phyloP scores from a whole-genome alignment of 805 yeast species.

The Candida ipomoeae region DNA sequence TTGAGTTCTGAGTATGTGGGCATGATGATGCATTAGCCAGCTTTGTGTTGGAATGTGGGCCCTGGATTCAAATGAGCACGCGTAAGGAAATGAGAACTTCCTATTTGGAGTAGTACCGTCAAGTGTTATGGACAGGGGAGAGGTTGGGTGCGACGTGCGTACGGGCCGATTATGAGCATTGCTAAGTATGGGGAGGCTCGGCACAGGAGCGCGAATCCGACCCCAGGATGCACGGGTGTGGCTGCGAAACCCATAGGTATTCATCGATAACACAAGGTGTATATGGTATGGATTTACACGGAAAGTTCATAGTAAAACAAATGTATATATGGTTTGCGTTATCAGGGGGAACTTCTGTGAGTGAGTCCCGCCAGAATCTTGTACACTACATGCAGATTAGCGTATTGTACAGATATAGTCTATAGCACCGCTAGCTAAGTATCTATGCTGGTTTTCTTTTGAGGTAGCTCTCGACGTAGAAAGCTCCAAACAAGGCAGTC shows the following conservation, averaged over 20 bases:
- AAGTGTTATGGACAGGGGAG: neutral
- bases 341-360: neutral
- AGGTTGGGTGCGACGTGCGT: neutral
- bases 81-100: neutral
- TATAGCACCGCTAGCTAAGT: neutral
- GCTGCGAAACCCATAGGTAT: neutral
- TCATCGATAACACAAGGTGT: too few relatives aligned
- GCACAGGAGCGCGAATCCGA: neutral
- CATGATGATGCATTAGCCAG: slow-evolving; percentile 1
- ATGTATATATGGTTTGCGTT: neutral
- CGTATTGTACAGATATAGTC: neutral
- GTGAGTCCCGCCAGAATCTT: neutral
- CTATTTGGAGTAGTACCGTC: neutral
- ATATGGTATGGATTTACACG: too few relatives aligned
- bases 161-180: neutral
- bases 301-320: too few relatives aligned
- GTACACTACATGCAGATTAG: neutral
- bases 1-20: neutral
- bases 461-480: slow-evolving; percentile 57
- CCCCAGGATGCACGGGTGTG: slow-evolving; percentile 1
- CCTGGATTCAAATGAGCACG: neutral
- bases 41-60: too few relatives aligned
- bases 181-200: neutral
- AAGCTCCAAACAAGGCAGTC: slow-evolving; percentile 61
- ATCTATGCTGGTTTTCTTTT: slow-evolving; percentile 19